Percentiles rank a stretch among this genome's conserved stretches.
These are phyloP conservation scores for Tulasnella sp. DNA, from an alignment of 768 basidiomycete genomes.

Conservation along the genomic window DNA sequence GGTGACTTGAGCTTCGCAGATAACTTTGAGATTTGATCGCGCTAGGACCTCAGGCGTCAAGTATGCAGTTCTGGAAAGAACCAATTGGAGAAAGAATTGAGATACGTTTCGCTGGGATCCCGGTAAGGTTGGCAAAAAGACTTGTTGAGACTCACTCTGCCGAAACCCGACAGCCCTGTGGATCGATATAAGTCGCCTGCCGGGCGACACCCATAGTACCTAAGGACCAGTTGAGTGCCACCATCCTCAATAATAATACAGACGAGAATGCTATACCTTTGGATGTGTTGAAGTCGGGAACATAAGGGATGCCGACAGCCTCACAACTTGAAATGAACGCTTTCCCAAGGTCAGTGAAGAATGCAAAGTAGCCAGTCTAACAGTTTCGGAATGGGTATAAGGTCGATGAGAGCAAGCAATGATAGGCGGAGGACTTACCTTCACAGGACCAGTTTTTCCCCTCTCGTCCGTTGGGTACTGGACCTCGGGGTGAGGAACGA, in stretches of 20 bases:
- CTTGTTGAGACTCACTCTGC: slow-evolving; percentile 7
- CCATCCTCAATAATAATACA: too few species aligned
- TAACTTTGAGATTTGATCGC: slow-evolving; percentile 23
- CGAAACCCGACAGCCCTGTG: slow-evolving; percentile 14
- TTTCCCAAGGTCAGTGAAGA: not conserved
- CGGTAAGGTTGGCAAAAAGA: too few species aligned
- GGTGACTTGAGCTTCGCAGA: slow-evolving; percentile 18
- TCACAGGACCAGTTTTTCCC: slow-evolving; percentile 6
- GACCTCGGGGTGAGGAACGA: slow-evolving; percentile 7
- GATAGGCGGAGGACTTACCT: not conserved
- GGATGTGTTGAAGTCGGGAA: too few species aligned
- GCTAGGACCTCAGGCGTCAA: slow-evolving; percentile 22
- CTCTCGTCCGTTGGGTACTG: not conserved
- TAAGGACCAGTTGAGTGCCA: not conserved
- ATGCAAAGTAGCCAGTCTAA: slow-evolving; percentile 21
- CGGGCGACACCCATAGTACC: not conserved
- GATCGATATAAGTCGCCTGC: slow-evolving; percentile 20
- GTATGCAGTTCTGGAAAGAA: slow-evolving; percentile 16
- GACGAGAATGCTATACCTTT: too few species aligned
- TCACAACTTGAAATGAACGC: slow-evolving; percentile 5
- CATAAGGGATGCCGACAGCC: too few species aligned
- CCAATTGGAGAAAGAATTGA: too few species aligned
- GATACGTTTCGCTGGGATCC: too few species aligned
- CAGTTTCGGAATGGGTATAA: not conserved
- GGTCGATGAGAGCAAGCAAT: not conserved